Conservation (phyloP, 2,329 filamentous ascomycete genomes). For the Fusarium protoensiforme region DNA sequence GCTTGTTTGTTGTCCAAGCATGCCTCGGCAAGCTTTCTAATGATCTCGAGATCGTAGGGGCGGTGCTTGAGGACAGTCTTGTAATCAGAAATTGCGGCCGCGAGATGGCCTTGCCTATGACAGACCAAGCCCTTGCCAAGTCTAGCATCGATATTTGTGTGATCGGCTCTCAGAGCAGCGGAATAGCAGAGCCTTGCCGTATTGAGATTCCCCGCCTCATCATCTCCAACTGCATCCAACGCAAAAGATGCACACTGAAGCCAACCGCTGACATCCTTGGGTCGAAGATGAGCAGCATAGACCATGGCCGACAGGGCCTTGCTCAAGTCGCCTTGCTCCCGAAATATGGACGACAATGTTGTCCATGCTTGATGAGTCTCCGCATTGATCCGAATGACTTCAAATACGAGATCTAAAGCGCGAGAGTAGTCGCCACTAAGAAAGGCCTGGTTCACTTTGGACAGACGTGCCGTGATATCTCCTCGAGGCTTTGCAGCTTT, state of each 20-base stretch:
- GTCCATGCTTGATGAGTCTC: constrained; percentile 75
- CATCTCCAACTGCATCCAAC: constrained; percentile 60
- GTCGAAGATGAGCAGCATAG: constrained; percentile 71
- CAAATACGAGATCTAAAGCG: constrained; percentile 68
- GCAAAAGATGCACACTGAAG: constrained; percentile 68
- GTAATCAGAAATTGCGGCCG: constrained; percentile 67
- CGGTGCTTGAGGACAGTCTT: constrained; percentile 62
- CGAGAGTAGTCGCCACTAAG: constrained; percentile 69
- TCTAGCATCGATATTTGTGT: constrained; percentile 66
- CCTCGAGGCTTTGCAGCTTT: constrained; percentile 75
- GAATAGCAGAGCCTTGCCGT: constrained; percentile 70
- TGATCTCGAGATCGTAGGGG: constrained; percentile 64
- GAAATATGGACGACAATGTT: constrained; percentile 69
- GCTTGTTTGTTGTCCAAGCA: constrained; percentile 63
- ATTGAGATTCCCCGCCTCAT: constrained; percentile 60
- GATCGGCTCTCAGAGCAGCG: constrained; percentile 68
- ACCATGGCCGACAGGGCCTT: constrained; percentile 70
- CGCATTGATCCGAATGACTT: constrained; percentile 75
- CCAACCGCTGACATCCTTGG: constrained; percentile 70
- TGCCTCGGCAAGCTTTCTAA: constrained; percentile 67
- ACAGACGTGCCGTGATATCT: constrained; percentile 76
- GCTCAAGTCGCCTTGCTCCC: constrained; percentile 67
- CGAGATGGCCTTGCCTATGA: constrained; percentile 64
- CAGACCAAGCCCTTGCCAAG: constrained; percentile 69
- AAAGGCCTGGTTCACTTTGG: constrained; percentile 75